Evolutionary conservation across 1,284 basidiomycete species (phyloP), one percentile per base, ranked within the genome.

Genomic region (Pseudozyma sp.): DNA sequence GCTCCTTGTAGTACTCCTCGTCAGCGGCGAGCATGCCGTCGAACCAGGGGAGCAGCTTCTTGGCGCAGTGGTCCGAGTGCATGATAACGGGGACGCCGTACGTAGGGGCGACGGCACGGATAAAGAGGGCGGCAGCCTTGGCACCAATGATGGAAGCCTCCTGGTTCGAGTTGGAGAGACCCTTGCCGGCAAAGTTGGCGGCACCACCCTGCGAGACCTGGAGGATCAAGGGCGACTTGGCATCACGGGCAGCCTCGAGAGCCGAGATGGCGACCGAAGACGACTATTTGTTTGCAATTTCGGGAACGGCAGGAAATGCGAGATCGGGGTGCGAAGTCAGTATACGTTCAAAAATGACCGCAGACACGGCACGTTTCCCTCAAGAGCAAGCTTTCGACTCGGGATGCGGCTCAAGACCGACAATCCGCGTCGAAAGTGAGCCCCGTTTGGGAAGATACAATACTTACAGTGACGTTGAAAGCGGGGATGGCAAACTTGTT

Each of bases 1-100:
- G 89, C 80, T 82, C 87, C 87, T 93, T 94, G 90, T 88, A 97
- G 89, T 97, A 94, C 31, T 89, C 92, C 87, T 97, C 93, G 85
- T 99, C 92, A 64, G 96, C 96, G 58, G 90, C 92, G 85, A 99
- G 93, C 97, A 99, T 98, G 73, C 94, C 96, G 85, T 99, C 97
- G 87, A 98, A 97, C 97, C 97, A 99, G 14, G 92, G 95, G 65
- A 99, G 90, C 75, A 99, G 93, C 87, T 99, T 99, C 85, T 97
- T 89, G 51, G 97, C 97, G 85, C 97, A 99, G 88, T 99, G 97
- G 87, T 99, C 97, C 73, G 94, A 94, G 91, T 99, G 97, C 84
- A 99, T 88, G 75, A 99, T 90, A 82, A 99, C 97, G 80, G 97
- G 97, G 72, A 85, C 76, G 37, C 84, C 83, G 70, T 85, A 85